A percentile compares a stretch with the other conserved stretches of the same genome.
These are phyloP conservation scores for Backusella mclennaniae DNA, from an alignment of 192 early-diverging fungal genomes.

Conservation along the genomic window DNA sequence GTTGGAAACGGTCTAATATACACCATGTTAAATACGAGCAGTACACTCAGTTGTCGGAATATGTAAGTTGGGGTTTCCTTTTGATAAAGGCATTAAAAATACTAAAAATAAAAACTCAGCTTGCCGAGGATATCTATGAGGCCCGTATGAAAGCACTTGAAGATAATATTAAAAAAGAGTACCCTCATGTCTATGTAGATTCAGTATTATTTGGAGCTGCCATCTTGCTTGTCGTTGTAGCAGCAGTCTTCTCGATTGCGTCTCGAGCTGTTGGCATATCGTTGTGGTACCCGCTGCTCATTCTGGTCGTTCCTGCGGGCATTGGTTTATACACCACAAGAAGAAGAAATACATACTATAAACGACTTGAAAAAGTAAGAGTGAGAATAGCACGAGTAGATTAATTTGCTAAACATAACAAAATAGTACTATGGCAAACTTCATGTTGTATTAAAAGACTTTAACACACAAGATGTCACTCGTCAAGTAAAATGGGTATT, in stretches of 20 bases:
- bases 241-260: conserved; percentile 22
- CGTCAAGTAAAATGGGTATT: conserved; percentile 6
- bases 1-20: conserved; percentile 1
- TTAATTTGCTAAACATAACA: not conserved
- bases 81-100: not conserved
- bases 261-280: conserved; percentile 27
- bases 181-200: conserved; percentile 15
- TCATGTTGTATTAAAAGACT: not conserved
- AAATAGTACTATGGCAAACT: not conserved
- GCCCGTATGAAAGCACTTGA: conserved; percentile 5
- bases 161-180: not conserved
- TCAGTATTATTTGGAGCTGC: conserved; percentile 12
- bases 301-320: conserved; percentile 14
- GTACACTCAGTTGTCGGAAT: conserved; percentile 1
- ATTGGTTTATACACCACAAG: not conserved
- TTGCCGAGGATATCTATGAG: conserved; percentile 10
- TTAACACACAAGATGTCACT: not conserved
- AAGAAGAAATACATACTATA: conserved; percentile 5
- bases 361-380: not conserved
- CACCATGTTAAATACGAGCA: not conserved
- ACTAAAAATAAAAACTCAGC: not conserved
- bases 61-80: not conserved
- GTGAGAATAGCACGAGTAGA: not conserved
- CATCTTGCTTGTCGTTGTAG: conserved; percentile 12
- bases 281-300: conserved; percentile 23